Evolutionary conservation across 2,329 filamentous ascomycete genomes (phyloP).

Genomic region (Cladophialophora immunda): DNA sequence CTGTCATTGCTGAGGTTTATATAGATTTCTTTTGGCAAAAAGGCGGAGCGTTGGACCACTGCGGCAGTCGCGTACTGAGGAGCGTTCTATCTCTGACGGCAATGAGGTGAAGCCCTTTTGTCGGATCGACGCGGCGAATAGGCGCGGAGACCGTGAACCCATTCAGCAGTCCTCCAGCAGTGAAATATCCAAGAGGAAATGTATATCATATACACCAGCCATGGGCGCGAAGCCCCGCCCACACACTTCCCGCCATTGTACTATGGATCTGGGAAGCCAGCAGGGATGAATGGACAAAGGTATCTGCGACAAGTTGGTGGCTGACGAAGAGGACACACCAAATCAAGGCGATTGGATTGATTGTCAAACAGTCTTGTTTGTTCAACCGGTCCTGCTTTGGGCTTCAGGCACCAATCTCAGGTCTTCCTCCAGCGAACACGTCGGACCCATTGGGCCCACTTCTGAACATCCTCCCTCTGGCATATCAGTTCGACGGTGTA

Average conservation of each 20-base stretch:
- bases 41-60: conserved; percentile 11
- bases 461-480: conserved; percentile 74
- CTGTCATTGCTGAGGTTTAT: background rate
- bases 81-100: background rate
- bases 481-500: conserved; percentile 77
- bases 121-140: background rate
- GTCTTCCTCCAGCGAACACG: conserved; percentile 76
- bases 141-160: background rate
- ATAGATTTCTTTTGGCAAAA: background rate
- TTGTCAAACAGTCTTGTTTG: background rate
- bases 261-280: background rate
- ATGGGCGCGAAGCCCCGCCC: background rate
- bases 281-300: background rate
- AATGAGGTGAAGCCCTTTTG: background rate
- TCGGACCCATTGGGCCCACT: conserved; percentile 77
- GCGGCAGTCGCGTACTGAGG: background rate
- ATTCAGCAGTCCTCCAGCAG: background rate
- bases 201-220: background rate
- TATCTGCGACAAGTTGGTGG: background rate
- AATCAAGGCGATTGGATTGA: background rate
- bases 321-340: background rate
- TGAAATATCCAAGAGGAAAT: background rate
- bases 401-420: conserved; percentile 42
- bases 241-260: background rate
- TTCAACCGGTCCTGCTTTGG: too few relatives aligned